Evolutionary conservation across 441 rosid species (phyloP).

Genomic region (Corymbia citriodora): DNA sequence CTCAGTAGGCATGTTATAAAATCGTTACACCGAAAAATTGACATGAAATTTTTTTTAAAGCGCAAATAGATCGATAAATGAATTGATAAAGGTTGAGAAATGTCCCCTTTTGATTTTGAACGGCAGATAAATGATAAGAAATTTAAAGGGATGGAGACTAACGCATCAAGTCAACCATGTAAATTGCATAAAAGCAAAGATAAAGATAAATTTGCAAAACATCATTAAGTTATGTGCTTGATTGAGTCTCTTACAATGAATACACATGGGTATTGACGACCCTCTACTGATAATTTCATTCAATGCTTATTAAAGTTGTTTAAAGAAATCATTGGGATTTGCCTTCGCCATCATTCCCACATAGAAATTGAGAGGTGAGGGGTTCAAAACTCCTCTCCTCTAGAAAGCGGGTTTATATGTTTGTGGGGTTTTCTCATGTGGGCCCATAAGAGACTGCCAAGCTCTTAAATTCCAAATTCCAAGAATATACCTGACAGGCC

Average conservation of each 20-base stretch:
- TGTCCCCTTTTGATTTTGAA: background rate
- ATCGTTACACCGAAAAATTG: background rate
- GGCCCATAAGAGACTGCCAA: background rate
- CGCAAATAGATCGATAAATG: background rate
- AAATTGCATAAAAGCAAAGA: background rate
- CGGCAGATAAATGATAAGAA: background rate
- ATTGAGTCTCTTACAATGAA: background rate
- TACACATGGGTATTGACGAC: background rate
- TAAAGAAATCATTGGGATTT: background rate
- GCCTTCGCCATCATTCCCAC: background rate
- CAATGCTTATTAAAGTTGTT: background rate
- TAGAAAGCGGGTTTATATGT: background rate
- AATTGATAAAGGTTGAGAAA: background rate
- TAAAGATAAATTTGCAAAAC: background rate
- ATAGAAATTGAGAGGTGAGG: background rate
- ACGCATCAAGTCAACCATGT: rapidly evolving
- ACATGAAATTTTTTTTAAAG: background rate
- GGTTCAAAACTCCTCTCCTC: too few relatives aligned
- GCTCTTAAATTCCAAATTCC: background rate
- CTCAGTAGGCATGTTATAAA: background rate
- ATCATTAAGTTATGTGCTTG: background rate
- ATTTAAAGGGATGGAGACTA: background rate
- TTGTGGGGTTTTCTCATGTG: background rate
- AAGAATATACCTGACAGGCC: background rate
- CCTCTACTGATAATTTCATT: background rate